Evolutionary conservation across 441 rosid genomes (phyloP), one percentile per base, ranked within the genome.

Genomic region (Manihot esculenta): DNA sequence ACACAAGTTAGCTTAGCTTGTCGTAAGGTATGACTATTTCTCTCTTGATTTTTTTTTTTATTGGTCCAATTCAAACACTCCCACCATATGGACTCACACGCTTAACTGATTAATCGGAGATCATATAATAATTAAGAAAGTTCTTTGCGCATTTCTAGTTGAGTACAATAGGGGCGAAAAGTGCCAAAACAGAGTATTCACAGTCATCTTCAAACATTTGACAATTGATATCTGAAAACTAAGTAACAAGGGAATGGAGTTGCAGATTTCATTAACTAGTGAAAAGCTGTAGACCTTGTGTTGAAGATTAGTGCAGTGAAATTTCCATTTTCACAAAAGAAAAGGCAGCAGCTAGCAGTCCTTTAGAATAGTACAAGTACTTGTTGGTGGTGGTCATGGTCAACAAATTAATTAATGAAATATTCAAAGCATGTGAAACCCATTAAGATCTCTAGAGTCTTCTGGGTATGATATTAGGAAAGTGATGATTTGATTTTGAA

Each of bases 181-280:
- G 7, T 35, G 4, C 5, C 41, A 35, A 35, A 8, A n/a, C 41
- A 33, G 26, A 44, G 55, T 21, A 66, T 72, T 81, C 79, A 66
- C 75, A 81, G 81, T 66, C 77, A 74, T 35, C 5, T 35, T 67
- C 61, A 67, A 53, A 38, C 2, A 30, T n/a, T n/a, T n/a, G n/a
- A 30, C 53, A 35, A 35, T 7, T 38, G 35, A 66, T 49, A 49
- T 9, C 33, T 17, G 14, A 61, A 35, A 61, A 61, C 26, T 23
- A 23, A 63, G 0, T 0, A 23, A 54, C 27, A 23, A 54, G 58
- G 15, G 11, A 21, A 54, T 21, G 24, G 33, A 30, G 33, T 30
- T 30, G 33, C 33, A 30, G 33, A 30, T 30, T 30, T n/a, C 33
- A 30, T 30, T 30, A 30, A 30, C 33, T 30, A 30, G 33, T 30